Percentiles rank a stretch among this genome's conserved stretches.
These are phyloP conservation scores for Sarocladium oryzae DNA, from an alignment of 2,329 filamentous ascomycete species.

Conservation along the genomic window DNA sequence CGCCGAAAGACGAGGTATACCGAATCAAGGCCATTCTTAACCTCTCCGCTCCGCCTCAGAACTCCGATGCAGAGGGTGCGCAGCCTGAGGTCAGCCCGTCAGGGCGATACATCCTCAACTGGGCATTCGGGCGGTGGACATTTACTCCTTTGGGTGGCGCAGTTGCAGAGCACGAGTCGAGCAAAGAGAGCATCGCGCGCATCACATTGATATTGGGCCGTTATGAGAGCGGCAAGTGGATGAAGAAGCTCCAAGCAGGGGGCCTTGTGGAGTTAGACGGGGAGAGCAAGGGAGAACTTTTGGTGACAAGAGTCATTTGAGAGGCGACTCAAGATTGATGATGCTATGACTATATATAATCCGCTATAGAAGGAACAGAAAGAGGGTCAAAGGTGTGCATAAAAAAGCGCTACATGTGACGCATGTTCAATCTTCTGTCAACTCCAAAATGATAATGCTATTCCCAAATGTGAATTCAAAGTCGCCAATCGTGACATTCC, in stretches of 20 bases:
- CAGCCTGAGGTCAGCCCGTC: conserved; percentile 24
- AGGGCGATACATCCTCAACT: conserved; percentile 82
- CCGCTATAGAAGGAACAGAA: conserved; percentile 2
- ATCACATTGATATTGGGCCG: conserved; percentile 72
- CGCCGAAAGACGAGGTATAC: conserved; percentile 91
- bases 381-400: neutral
- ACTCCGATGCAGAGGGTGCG: conserved; percentile 43
- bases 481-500: neutral
- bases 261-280: conserved; percentile 46
- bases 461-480: neutral
- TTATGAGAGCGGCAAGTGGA: conserved; percentile 71
- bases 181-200: conserved; percentile 50
- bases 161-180: conserved; percentile 46
- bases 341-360: conserved; percentile 9
- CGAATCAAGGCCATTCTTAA: conserved; percentile 73
- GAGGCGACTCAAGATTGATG: neutral
- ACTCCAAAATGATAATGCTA: neutral
- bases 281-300: conserved; percentile 38
- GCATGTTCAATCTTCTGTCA: neutral
- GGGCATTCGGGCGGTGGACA: conserved; percentile 95
- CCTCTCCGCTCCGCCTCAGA: conserved; percentile 37
- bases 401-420: conserved; percentile 12
- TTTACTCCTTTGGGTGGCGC: conserved; percentile 56
- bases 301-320: conserved; percentile 43
- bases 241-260: conserved; percentile 60